Conservation (phyloP, 257 asterid species). For the Ballota nigra region DNA sequence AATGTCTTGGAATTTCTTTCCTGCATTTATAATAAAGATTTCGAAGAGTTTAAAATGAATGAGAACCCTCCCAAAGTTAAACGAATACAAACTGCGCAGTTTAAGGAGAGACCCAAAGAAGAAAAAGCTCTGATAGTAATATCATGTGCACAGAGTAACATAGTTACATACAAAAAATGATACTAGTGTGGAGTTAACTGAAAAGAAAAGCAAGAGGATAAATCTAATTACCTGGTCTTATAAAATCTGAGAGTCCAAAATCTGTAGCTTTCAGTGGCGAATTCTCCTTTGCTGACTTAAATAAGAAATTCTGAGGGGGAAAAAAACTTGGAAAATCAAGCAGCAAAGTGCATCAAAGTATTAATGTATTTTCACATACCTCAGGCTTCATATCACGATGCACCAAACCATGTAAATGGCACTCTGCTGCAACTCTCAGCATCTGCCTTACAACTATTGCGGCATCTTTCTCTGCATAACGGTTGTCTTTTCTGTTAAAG, state of each 20-base stretch:
- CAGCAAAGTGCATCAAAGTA: slow-evolving; percentile 2
- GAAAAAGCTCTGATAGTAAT: neutral
- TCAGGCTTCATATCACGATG: slow-evolving; percentile 99
- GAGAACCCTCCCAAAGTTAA: slow-evolving; percentile 6
- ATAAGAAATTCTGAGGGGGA: slow-evolving; percentile 70
- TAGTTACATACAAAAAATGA: neutral
- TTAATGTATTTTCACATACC: slow-evolving; percentile 39
- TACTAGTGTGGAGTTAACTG: neutral
- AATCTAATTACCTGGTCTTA: slow-evolving; percentile 73
- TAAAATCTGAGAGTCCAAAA: slow-evolving; percentile 97
- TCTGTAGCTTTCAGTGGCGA: slow-evolving; percentile 90
- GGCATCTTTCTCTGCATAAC: slow-evolving; percentile 94
- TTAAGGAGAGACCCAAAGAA: neutral
- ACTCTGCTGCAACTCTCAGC: slow-evolving; percentile 97
- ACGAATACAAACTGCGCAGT: neutral
- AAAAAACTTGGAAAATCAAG: slow-evolving; percentile 21
- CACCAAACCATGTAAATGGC: slow-evolving; percentile 96
- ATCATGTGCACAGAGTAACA: neutral
- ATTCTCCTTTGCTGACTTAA: slow-evolving; percentile 80
- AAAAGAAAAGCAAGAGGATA: neutral
- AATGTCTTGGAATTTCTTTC: slow-evolving; percentile 85
- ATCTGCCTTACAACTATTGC: slow-evolving; percentile 91
- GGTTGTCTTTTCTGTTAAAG: slow-evolving; percentile 83
- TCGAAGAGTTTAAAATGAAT: neutral
- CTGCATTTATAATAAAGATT: slow-evolving; percentile 44